Evolutionary conservation across 805 yeast genomes (phyloP), one percentile per base, ranked within the genome.

Genomic region (Ogataea polymorpha): DNA sequence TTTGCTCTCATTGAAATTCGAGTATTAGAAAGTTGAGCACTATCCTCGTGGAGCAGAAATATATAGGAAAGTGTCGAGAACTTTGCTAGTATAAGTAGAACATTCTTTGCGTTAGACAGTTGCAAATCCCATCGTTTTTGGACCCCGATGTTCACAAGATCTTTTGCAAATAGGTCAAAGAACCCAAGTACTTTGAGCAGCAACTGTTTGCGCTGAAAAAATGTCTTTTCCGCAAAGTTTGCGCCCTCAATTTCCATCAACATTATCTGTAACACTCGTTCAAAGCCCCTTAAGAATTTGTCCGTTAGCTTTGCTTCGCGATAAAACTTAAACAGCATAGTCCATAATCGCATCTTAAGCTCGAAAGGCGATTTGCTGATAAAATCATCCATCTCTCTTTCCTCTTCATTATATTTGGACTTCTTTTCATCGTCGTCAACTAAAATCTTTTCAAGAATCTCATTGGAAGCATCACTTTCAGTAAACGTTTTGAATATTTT

Each of bases 281-380:
- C 77, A 48, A 82, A 74, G 0, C 86, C 80, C 13, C 53, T 49
- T 28, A 71, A 66, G 24, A 72, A 68, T 17, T 71, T 67, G 0
- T 59, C 59, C 2, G 61, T 30, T 16, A 64, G 53, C 2, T 46
- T 30, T 14, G 58, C 52, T 3, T 55, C 56, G 11, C 62, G 56
- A 51, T 83, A 86, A 41, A 73, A 72, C 47, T 74, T 77, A 35
- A 87, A 70, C 13, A 90, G 65, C 17, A 83, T 71, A 23, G 76
- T 77, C 95, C 97, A 90, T 2, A 93, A 62, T 39, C 81, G 80
- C 27, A 89, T 63, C 41, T 76, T 77, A 56, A 88, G 72, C 16
- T 77, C 82, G 16, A 83, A 66, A 0, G 93, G 77, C 0, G 95
- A 79, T 10, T 66, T 68, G 3, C 68, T 62, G 12, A 93, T 66